Conservation (phyloP, 2,329 filamentous ascomycete genomes). For the Tolypocladium inflatum region DNA sequence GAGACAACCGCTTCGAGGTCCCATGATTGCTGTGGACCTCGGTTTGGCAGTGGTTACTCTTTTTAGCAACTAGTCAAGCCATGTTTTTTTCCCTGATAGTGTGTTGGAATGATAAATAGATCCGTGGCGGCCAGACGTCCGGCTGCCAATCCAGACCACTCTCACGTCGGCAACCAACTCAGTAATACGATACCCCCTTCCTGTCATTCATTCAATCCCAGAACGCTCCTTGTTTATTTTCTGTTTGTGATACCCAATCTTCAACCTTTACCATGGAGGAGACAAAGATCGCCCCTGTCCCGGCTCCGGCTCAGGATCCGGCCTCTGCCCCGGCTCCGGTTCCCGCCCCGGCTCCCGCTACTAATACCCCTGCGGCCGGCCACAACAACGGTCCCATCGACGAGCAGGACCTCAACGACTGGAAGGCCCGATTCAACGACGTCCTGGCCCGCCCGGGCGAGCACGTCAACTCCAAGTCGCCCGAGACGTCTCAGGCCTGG, state of each 20-base stretch:
- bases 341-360: conserved; percentile 7
- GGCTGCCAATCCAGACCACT: background rate
- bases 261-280: background rate
- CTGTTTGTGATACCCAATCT: background rate
- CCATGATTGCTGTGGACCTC: background rate
- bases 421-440: conserved; percentile 33
- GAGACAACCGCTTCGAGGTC: background rate
- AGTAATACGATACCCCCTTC: background rate
- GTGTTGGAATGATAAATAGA: background rate
- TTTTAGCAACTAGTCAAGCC: background rate
- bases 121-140: background rate
- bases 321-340: conserved; percentile 28
- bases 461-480: conserved; percentile 31
- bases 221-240: background rate
- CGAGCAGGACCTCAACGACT: conserved; percentile 32
- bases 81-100: background rate
- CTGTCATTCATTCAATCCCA: background rate
- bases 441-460: conserved; percentile 31
- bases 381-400: conserved; percentile 25
- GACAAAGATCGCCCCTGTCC: background rate
- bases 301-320: background rate
- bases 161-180: background rate
- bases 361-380: background rate
- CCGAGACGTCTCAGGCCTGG: conserved; percentile 28
- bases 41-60: background rate